Evolutionary conservation across 73 alveolate genomes (phyloP), one percentile per base, ranked within the genome.

Genomic region (Halteria grandinella): DNA sequence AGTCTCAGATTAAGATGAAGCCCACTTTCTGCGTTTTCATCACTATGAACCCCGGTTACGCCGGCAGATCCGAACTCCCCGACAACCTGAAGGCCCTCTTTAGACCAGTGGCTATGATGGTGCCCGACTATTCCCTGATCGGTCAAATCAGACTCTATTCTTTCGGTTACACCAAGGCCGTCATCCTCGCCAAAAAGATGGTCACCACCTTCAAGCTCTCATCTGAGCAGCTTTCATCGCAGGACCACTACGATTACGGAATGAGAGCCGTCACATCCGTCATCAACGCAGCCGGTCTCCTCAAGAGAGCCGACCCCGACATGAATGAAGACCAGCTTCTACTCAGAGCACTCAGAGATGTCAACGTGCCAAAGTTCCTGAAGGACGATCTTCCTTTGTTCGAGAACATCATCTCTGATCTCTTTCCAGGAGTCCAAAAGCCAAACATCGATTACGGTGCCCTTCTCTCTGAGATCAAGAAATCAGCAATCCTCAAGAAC

Each of bases 61-160:
- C 99, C 18, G 99, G 99, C 49, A 91, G 99, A 58, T 91, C 98
- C 28, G 99, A 96, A 82, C 95, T 96, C 53, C 99, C 99, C 17
- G 99, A 96, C 89, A 96, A 96, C 88, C 62, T 96, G 66, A 92
- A 97, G 77, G 93, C 97, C n/a, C 77, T 94, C 28, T 94, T 94
- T 64, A 94, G 99, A 87, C 98, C 99, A 54, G 95, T 93, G 40
- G 95, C 99, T 47, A 94, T 94, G 99, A 94, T 94, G 99, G 90
- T 94, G 64, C 99, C 99, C 6, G 99, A 94, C 83, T 94, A 94
- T 75, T 90, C 94, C 5, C 88, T 94, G 79, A 95, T 94, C 37
- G 99, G 97, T 1, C 89, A 89, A 85, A 95, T 94, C 72, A 88
- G 88, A 41, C 87, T 93, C 57, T 93, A 82, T 77, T 79, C 91